These are phyloP conservation scores for Theobroma cacao DNA, from an alignment of 345 rosid genomes.

Conservation along the genomic window DNA sequence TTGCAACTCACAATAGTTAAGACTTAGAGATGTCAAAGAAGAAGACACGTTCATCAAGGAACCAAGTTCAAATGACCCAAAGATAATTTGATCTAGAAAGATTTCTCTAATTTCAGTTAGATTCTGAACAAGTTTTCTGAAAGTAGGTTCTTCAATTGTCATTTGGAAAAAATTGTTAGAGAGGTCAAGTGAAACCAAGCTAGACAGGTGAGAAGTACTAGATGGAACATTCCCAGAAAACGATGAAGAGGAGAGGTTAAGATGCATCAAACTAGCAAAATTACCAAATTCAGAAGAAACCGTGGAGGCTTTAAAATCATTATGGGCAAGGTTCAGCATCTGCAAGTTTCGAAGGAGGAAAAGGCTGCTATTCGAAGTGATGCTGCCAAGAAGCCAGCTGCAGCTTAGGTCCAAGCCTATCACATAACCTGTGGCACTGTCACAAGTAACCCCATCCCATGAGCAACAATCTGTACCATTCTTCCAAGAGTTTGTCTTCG, in stretches of 20 bases:
- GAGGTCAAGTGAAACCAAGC: slow-evolving; percentile 19
- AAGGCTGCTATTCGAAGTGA: slow-evolving; percentile 20
- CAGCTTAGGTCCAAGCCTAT: slow-evolving; percentile 19
- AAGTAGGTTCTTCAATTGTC: neutral
- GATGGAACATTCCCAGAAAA: slow-evolving; percentile 13
- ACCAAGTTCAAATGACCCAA: too few relatives aligned
- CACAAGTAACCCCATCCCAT: slow-evolving; percentile 28
- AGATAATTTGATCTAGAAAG: too few relatives aligned
- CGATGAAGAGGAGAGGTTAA: neutral
- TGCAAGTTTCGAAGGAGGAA: slow-evolving; percentile 20
- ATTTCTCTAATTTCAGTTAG: too few relatives aligned
- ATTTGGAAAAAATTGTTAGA: neutral
- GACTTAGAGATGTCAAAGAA: too few relatives aligned
- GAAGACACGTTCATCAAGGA: too few relatives aligned
- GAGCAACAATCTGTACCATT: slow-evolving; percentile 24
- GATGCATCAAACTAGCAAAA: neutral
- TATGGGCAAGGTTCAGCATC: slow-evolving; percentile 26
- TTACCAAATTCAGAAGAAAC: slow-evolving; percentile 9
- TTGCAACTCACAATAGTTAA: too few relatives aligned
- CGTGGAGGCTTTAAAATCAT: slow-evolving; percentile 11
- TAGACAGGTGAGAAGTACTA: slow-evolving; percentile 1
- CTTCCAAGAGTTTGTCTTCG: slow-evolving; percentile 16
- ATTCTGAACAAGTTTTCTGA: neutral
- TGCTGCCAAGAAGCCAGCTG: neutral
- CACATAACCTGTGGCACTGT: neutral